Evolutionary conservation across 73 alveolate genomes (phyloP).

Genomic region (Paramecium primaurelia): DNA sequence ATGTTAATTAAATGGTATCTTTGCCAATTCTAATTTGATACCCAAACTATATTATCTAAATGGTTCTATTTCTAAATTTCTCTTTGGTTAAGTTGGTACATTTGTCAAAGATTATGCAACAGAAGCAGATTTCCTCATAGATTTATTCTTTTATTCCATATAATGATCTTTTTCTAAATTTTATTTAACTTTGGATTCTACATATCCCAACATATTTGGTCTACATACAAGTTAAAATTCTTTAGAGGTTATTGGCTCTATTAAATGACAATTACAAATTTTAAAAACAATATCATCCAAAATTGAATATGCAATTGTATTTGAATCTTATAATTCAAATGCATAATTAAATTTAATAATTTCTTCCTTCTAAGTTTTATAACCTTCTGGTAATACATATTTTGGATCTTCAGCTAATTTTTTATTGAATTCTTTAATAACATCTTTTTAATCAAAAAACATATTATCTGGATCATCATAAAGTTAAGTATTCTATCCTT

Average conservation of each 20-base stretch:
- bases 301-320: neutral
- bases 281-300: neutral
- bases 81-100: neutral
- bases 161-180: neutral
- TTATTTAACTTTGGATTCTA: neutral
- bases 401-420: constrained; percentile 67
- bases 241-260: constrained; percentile 7
- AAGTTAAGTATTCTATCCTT: constrained; percentile 59
- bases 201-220: constrained; percentile 31
- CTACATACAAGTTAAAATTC: neutral
- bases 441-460: constrained; percentile 70
- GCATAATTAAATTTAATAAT: constrained; percentile 57
- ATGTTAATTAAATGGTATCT: constrained; percentile 2
- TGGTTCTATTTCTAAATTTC: constrained; percentile 31
- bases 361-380: constrained; percentile 60
- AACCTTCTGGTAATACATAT: constrained; percentile 81
- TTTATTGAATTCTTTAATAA: constrained; percentile 71
- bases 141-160: constrained; percentile 9
- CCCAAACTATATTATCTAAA: constrained; percentile 16
- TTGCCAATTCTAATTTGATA: constrained; percentile 12
- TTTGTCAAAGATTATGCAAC: neutral
- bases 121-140: neutral
- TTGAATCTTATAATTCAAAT: neutral
- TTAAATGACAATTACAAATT: neutral
- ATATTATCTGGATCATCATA: constrained; percentile 75